A percentile compares a stretch with the other conserved stretches of the same genome.
phyloP scores from a whole-genome alignment of 2,329 filamentous ascomycete species.

The Claviceps digitariae region DNA sequence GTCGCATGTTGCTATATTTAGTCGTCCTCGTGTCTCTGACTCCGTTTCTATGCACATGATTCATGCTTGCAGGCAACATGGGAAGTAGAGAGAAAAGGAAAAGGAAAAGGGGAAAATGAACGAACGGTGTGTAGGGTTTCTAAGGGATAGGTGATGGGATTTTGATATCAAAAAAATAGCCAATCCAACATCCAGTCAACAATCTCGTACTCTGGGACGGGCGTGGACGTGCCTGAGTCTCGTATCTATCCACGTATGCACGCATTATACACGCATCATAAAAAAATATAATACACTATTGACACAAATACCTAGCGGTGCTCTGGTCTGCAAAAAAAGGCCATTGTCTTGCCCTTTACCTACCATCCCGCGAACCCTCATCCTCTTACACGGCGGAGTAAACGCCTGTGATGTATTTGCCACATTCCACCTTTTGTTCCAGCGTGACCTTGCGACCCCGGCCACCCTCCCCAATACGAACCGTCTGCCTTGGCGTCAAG shows the following conservation, averaged over 20 bases:
- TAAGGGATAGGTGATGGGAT: neutral
- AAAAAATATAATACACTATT: neutral
- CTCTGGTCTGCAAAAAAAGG: neutral
- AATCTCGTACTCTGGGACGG: neutral
- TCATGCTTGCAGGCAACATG: neutral
- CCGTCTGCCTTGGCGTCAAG: slow-evolving; percentile 63
- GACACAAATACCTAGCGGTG: neutral
- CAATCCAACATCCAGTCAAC: neutral
- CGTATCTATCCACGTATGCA: neutral
- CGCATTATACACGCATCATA: neutral
- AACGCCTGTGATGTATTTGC: slow-evolving; percentile 66
- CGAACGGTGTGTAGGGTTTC: neutral
- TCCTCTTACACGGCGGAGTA: slow-evolving; percentile 50
- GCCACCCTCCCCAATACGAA: slow-evolving; percentile 44
- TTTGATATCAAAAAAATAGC: neutral
- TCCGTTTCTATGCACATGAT: neutral
- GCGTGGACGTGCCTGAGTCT: neutral
- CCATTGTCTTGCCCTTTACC: neutral
- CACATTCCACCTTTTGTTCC: slow-evolving; percentile 83
- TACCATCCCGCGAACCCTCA: neutral
- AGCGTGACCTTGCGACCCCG: slow-evolving; percentile 57
- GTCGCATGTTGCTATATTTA: neutral
- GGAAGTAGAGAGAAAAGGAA: neutral
- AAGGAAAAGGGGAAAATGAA: neutral
- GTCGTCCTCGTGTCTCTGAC: neutral